Evolutionary conservation across 495 filamentous ascomycete species (phyloP).

Genomic region (Chaetomium fimeti): DNA sequence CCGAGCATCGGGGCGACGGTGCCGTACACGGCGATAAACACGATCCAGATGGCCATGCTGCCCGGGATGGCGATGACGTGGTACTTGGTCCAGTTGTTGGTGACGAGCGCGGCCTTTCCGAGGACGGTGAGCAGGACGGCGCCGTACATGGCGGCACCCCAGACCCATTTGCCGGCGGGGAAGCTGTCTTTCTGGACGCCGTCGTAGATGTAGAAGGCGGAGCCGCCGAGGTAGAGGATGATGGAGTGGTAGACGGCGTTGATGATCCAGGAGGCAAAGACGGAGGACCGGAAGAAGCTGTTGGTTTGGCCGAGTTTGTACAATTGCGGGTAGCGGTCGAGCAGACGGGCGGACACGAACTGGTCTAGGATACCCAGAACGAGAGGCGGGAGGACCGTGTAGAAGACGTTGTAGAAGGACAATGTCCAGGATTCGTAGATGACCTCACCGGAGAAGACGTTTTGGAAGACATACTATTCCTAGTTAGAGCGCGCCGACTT

Average conservation of each 20-base stretch:
- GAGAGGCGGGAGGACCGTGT: slow-evolving; percentile 90
- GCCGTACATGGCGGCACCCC: slow-evolving; percentile 90
- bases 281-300: slow-evolving; percentile 85
- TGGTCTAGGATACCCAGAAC: slow-evolving; percentile 97
- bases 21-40: slow-evolving; percentile 87
- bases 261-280: slow-evolving; percentile 86
- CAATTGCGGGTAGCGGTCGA: slow-evolving; percentile 95
- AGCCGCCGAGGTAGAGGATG: slow-evolving; percentile 79
- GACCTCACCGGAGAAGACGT: slow-evolving; percentile 94
- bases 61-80: slow-evolving; percentile 94
- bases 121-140: slow-evolving; percentile 88
- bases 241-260: slow-evolving; percentile 97
- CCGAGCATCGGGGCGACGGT: slow-evolving; percentile 81
- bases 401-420: slow-evolving; percentile 99
- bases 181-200: slow-evolving; percentile 71
- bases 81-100: slow-evolving; percentile 99
- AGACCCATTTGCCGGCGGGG: slow-evolving; percentile 92
- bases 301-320: slow-evolving; percentile 93
- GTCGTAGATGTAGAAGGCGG: slow-evolving; percentile 78
- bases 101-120: slow-evolving; percentile 90
- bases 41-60: slow-evolving; percentile 85
- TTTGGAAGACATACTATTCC: slow-evolving; percentile 90
- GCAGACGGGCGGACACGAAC: slow-evolving; percentile 91
- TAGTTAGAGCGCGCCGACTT: slow-evolving; percentile 28
- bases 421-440: slow-evolving; percentile 99